Evolutionary conservation across 2,329 filamentous ascomycete genomes (phyloP).

Genomic region (Diaporthe ampelina): DNA sequence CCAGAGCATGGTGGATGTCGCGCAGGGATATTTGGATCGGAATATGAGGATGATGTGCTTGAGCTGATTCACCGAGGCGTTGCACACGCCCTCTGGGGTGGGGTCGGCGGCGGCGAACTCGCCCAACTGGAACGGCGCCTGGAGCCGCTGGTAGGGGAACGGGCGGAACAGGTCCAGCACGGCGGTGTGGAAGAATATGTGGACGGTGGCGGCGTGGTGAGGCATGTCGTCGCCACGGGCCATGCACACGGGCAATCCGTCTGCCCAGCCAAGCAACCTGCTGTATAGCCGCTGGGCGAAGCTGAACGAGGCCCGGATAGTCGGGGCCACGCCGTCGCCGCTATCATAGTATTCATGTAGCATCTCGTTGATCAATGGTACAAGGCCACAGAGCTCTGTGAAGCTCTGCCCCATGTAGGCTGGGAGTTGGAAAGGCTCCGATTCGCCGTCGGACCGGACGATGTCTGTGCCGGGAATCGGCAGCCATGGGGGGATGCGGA

Average conservation of each 20-base stretch:
- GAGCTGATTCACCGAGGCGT: constrained; percentile 43
- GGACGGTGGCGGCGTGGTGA: constrained; percentile 38
- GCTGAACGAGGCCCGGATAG: constrained; percentile 35
- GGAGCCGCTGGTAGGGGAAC: constrained; percentile 15
- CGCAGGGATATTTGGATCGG: constrained; percentile 32
- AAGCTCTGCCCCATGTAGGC: constrained; percentile 43
- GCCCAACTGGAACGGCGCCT: not conserved
- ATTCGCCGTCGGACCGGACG: constrained; percentile 7
- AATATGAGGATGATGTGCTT: constrained; percentile 42
- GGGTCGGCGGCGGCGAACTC: constrained; percentile 11
- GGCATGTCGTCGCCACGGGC: constrained; percentile 30
- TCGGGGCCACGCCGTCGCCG: constrained; percentile 32
- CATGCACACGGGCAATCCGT: constrained; percentile 36
- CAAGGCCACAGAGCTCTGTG: constrained; percentile 41
- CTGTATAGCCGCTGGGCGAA: constrained; percentile 42
- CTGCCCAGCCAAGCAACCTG: constrained; percentile 44
- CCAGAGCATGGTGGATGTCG: constrained; percentile 45
- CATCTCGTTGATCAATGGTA: constrained; percentile 39
- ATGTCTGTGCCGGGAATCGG: constrained; percentile 35
- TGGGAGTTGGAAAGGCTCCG: constrained; percentile 40
- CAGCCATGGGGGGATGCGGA: constrained; percentile 32
- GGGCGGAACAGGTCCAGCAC: constrained; percentile 43
- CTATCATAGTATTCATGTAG: constrained; percentile 38
- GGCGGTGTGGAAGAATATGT: constrained; percentile 41
- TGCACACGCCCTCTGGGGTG: constrained; percentile 35